These are phyloP conservation scores for Calonectria montana DNA, from an alignment of 2,329 filamentous ascomycete genomes.

Conservation along the genomic window DNA sequence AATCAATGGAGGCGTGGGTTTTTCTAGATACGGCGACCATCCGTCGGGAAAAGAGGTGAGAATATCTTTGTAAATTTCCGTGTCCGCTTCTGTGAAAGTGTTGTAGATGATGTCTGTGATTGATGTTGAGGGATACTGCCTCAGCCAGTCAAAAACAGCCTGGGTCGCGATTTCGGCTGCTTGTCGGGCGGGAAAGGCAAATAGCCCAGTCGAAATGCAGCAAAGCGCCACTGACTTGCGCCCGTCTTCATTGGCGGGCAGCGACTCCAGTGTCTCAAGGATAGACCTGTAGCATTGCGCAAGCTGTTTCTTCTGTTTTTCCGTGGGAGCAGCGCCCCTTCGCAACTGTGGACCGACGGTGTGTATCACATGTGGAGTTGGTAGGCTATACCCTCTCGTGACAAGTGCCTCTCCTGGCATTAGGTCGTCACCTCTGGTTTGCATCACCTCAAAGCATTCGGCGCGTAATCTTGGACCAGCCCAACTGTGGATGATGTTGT, in stretches of 20 bases:
- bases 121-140: slow-evolving; percentile 12
- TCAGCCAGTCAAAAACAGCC: slow-evolving; percentile 22
- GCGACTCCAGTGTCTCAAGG: slow-evolving; percentile 16
- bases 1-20: not conserved
- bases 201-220: slow-evolving; percentile 36
- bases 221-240: slow-evolving; percentile 33
- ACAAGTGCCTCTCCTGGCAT: slow-evolving; percentile 26
- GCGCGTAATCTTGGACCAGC: slow-evolving; percentile 32
- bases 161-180: slow-evolving; percentile 32
- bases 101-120: slow-evolving; percentile 38
- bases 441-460: slow-evolving; percentile 33
- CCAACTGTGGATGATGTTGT: slow-evolving; percentile 38
- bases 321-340: slow-evolving; percentile 7
- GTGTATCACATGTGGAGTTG: slow-evolving; percentile 28
- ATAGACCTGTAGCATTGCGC: slow-evolving; percentile 27
- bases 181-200: slow-evolving; percentile 33
- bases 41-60: not conserved
- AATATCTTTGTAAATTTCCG: slow-evolving; percentile 19
- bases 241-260: not conserved
- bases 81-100: slow-evolving; percentile 33
- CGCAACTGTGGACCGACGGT: slow-evolving; percentile 31
- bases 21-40: not conserved
- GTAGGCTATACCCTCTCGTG: slow-evolving; percentile 23
- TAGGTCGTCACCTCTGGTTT: not conserved
- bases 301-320: slow-evolving; percentile 2